Base-by-base conservation (phyloP, 2,329 filamentous ascomycete species). In the Trichoderma guizhouense region DNA sequence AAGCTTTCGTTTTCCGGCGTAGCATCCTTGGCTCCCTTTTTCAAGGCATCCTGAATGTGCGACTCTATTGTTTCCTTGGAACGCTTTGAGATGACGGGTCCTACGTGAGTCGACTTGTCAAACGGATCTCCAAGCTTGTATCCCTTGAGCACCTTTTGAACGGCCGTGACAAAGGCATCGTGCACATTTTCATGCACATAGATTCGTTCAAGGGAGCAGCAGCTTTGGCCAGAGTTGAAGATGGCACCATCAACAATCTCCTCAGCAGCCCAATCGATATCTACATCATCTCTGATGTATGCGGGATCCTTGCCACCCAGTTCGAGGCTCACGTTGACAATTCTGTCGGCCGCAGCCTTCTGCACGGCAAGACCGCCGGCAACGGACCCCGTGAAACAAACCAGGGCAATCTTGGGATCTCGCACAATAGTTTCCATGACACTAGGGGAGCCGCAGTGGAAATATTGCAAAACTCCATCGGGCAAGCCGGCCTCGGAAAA, bases 211-310 rank as follows among this genome's bases (percentile, higher is more conserved):
- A 98, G 86, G 28, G 94, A 93, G 83, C 95, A 98, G 86, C 95
- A 98, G 80, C 94, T 97, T 85, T 98, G 95, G n/a, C 95, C 95
- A 66, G 95, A 97, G 84, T 98, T 98, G 87, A 98, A 98, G 71
- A 98, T 86, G n/a, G 94, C 91, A 24, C 95, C 95, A 77, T 98
- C 95, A 15, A 98, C 94, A 77, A 98, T 96, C 82, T 98, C 94
- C 76, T 93, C 94, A 0, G 95, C 95, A 0, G 92, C 95, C 95
- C 95, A 98, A 62, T 90, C 89, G 62, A 97, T 82, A 79, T 98
- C 94, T 1, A 97, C 94, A 78, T 98, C 95, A 7, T 85, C 85
- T 73, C 95, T 87, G 69, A 98, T 87, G 78, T 98, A 98, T 28
- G 95, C 95, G 5, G 95, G 93, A 79, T 98, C 95, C 80, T 98